Conservation (phyloP, 257 asterid species). For the Ophiorrhiza pumila region DNA sequence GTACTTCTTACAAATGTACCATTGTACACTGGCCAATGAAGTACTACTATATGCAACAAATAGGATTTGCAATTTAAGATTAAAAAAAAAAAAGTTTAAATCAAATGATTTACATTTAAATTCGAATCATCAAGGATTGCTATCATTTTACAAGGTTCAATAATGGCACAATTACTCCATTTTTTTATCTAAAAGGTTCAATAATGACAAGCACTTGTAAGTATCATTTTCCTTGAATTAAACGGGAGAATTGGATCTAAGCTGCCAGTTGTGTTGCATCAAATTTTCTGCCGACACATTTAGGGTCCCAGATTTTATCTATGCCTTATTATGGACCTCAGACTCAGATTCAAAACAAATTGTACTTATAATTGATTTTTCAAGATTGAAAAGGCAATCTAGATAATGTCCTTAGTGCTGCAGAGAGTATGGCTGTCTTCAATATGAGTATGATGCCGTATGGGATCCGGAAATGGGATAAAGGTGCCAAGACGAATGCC, state of each 20-base stretch:
- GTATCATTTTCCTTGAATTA: not conserved
- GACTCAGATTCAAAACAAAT: not conserved
- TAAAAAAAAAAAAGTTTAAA: too few species aligned
- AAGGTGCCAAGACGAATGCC: too few species aligned
- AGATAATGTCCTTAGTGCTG: not conserved
- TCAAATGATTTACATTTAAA: too few species aligned
- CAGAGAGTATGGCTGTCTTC: not conserved
- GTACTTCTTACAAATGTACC: too few species aligned
- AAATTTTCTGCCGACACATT: constrained; percentile 19
- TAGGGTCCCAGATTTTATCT: constrained; percentile 4
- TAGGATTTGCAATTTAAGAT: too few species aligned
- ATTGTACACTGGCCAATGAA: too few species aligned
- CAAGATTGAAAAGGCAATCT: not conserved
- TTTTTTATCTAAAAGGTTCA: not conserved
- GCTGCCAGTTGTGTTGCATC: constrained; percentile 17
- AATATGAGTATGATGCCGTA: not conserved
- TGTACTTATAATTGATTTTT: not conserved
- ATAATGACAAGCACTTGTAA: not conserved
- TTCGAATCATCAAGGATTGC: too few species aligned
- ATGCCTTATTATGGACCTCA: not conserved
- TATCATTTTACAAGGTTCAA: too few species aligned
- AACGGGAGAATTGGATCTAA: constrained; percentile 6
- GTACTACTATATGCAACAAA: too few species aligned
- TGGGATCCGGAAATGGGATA: not conserved
- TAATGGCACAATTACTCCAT: too few species aligned